phyloP scores from a whole-genome alignment of 225 moss, liverwort and hornwort genomes.

The Polytrichum formosum region DNA sequence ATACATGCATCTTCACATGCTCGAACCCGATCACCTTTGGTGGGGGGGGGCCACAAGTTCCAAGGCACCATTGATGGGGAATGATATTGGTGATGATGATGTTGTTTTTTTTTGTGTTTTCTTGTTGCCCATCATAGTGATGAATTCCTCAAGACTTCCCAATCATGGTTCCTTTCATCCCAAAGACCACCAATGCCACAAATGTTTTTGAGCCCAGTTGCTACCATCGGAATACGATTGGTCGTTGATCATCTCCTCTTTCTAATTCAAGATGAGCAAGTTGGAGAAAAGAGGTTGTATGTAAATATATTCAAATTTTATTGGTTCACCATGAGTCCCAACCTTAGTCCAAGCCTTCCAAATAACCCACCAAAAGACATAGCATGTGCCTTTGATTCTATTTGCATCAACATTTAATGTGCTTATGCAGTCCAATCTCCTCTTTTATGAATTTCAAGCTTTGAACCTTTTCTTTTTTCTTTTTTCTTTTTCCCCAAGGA shows the following conservation, averaged over 20 bases:
- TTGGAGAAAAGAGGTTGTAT: background rate
- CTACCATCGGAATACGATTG: too few species aligned
- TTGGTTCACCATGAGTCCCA: background rate
- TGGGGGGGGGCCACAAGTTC: background rate
- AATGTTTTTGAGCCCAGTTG: background rate
- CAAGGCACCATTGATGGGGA: background rate
- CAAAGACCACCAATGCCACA: background rate
- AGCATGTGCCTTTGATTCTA: background rate
- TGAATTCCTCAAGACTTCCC: background rate
- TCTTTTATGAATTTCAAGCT: background rate
- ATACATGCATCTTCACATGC: background rate
- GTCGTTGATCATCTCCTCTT: background rate
- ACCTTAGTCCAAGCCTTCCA: background rate
- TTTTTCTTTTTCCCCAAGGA: background rate
- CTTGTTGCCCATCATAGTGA: too few species aligned
- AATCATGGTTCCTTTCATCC: background rate
- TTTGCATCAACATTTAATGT: background rate
- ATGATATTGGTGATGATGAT: too few species aligned
- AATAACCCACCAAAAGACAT: background rate
- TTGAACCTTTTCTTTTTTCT: background rate
- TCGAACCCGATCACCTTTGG: background rate
- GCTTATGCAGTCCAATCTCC: background rate
- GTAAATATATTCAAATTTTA: background rate
- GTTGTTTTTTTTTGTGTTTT: too few species aligned
- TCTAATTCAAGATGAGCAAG: background rate